Evolutionary conservation across 495 filamentous ascomycete species (phyloP), one percentile per base, ranked within the genome.

Genomic region (Tuber calosporum): DNA sequence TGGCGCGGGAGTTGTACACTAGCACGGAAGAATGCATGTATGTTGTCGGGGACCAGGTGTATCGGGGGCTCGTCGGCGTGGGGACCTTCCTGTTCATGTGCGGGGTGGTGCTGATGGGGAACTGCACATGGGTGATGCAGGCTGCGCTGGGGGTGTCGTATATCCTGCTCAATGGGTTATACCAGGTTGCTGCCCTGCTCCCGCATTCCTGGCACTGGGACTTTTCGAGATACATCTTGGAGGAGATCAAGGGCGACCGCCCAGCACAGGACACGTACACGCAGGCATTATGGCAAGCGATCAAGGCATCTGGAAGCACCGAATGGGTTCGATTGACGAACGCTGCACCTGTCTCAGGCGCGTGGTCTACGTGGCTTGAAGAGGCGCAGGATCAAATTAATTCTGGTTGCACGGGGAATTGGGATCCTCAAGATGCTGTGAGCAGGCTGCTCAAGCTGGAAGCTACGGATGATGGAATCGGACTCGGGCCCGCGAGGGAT

Each of bases 51-150:
- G 84, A 84, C 1, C 75, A 71, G 1, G 77, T 79, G 34, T 85
- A 87, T 79, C 83, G 86, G n/a, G 71, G 82, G 22, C 84, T 89
- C 15, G 87, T 89, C 79, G 89, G 83, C 1, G 43, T 86, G 36
- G 88, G 87, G 38, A 90, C 88, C 48, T 84, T 89, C 41, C 78
- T 89, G 30, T 82, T 91, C 67, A 90, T 90, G 88, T 82, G 86
- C 4, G 83, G 85, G 6, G 87, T 91, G 15, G 87, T 90, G 42
- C 77, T 90, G 68, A 77, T 90, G 74, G 88, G 87, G 17, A 90
- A 90, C 80, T 88, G 87, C 82, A 83, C 83, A 36, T 89, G 87
- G 85, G 82, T 83, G 17, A 84, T 87, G 77, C 88, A 91, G 80
- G 85, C 85, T 9, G 85, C 87, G 19, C 85, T 90, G 68, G 87